Base-by-base conservation (phyloP, 2,329 filamentous ascomycete genomes). In the Sporothrix curviconia region DNA sequence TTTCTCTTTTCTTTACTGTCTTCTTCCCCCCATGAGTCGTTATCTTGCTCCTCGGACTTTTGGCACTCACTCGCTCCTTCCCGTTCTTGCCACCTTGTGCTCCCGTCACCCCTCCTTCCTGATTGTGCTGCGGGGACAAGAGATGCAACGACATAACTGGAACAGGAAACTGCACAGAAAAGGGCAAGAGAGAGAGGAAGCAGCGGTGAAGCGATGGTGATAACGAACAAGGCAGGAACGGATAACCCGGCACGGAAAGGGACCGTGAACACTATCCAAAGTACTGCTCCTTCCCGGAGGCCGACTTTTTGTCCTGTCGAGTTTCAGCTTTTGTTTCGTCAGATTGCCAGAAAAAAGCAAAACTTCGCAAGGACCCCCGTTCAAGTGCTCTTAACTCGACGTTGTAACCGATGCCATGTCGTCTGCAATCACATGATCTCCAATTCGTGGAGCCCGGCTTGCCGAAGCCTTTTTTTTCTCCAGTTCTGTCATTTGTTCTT, bases 221-320 rank as follows among this genome's bases (percentile, higher is more conserved):
- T 9, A 24, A n/a, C 24, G 40, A 24, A 7, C 40, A 36, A 49
- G 46, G n/a, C n/a, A n/a, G n/a, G n/a, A n/a, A 49, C 47, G 47
- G 47, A 51, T 51, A 39, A 19, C 11, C 32, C 47, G 47, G 47
- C 47, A 51, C 19, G 40, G 19, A 25, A 49, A n/a, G n/a, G n/a
- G n/a, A n/a, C n/a, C n/a, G n/a, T n/a, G n/a, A n/a, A n/a, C n/a
- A n/a, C n/a, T n/a, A n/a, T n/a, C n/a, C n/a, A n/a, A n/a, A n/a
- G n/a, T n/a, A n/a, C n/a, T n/a, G n/a, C n/a, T n/a, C n/a, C n/a
- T n/a, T n/a, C n/a, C n/a, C n/a, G n/a, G n/a, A n/a, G n/a, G n/a
- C n/a, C n/a, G n/a, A n/a, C n/a, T n/a, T n/a, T n/a, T n/a, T n/a
- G n/a, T n/a, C n/a, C n/a, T n/a, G n/a, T n/a, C n/a, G n/a, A n/a